phyloP scores from a whole-genome alignment of 208 protist genomes.

The Perkinsela sp. region DNA sequence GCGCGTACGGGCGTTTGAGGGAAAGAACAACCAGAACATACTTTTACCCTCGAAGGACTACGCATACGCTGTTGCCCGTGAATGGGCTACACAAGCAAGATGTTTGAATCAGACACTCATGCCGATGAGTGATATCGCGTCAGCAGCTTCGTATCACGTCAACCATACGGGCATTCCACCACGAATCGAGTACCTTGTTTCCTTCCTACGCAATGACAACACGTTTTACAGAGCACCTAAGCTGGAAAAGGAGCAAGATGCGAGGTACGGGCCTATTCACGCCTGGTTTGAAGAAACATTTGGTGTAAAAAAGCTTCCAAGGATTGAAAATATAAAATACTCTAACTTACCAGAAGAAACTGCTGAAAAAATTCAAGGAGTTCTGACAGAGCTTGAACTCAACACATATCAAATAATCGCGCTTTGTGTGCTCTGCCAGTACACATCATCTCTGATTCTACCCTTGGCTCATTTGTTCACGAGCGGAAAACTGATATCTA shows the following conservation, averaged over 20 bases:
- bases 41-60: conserved; percentile 29
- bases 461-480: conserved; percentile 22
- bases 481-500: conserved; percentile 28
- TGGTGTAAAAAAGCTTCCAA: conserved; percentile 28
- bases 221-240: conserved; percentile 45
- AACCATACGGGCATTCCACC: conserved; percentile 46
- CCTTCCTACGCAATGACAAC: conserved; percentile 67
- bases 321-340: conserved; percentile 46
- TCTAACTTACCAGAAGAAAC: conserved; percentile 23
- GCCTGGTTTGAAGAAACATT: conserved; percentile 36
- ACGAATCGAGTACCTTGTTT: conserved; percentile 61
- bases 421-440: conserved; percentile 59
- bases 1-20: conserved; percentile 59
- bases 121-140: conserved; percentile 59
- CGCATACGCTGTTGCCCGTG: conserved; percentile 41
- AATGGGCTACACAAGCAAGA: conserved; percentile 46
- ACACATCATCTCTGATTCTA: conserved; percentile 59
- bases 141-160: conserved; percentile 33
- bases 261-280: conserved; percentile 25
- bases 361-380: conserved; percentile 20
- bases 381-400: conserved; percentile 32
- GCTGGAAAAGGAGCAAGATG: conserved; percentile 37
- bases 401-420: conserved; percentile 66
- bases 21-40: conserved; percentile 21
- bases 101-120: conserved; percentile 60